These are phyloP conservation scores for Sphaerostilbella broomeana DNA, from an alignment of 2,329 filamentous ascomycete genomes.

Conservation along the genomic window DNA sequence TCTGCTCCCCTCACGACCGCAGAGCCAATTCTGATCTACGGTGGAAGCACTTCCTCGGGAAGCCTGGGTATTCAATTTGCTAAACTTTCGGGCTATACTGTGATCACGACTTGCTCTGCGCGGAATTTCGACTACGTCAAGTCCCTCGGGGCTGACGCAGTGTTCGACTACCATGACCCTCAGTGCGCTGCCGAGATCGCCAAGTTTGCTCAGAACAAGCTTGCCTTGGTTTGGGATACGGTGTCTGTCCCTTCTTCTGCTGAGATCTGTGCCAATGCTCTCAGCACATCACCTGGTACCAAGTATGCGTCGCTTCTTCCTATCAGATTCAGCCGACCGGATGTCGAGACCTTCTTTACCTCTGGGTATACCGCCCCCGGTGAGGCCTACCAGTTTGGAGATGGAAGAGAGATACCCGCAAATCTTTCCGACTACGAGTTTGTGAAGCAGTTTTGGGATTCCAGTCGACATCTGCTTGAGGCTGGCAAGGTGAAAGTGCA, in stretches of 20 bases:
- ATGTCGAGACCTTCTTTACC: conserved; percentile 30
- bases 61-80: conserved; percentile 43
- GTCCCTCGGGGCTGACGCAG: conserved; percentile 37
- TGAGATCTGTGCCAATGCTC: conserved; percentile 25
- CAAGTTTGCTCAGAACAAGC: conserved; percentile 14
- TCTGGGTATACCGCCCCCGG: conserved; percentile 37
- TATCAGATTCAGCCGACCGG: conserved; percentile 23
- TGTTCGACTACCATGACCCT: conserved; percentile 38
- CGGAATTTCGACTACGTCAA: conserved; percentile 30
- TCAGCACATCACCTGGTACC: conserved; percentile 24
- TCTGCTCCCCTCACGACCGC: conserved; percentile 29
- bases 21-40: conserved; percentile 38
- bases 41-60: conserved; percentile 48
- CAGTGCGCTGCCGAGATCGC: conserved; percentile 21
- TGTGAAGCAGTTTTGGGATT: conserved; percentile 30
- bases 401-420: conserved; percentile 17
- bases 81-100: conserved; percentile 33
- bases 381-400: conserved; percentile 24
- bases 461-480: conserved; percentile 27
- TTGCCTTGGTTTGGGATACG: conserved; percentile 9
- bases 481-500: conserved; percentile 32
- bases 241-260: conserved; percentile 8
- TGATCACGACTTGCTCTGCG: conserved; percentile 35
- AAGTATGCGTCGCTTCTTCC: conserved; percentile 36
- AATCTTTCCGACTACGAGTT: conserved; percentile 28